These are phyloP conservation scores for Platismatia glauca DNA, from an alignment of 495 filamentous ascomycete genomes.

Conservation along the genomic window DNA sequence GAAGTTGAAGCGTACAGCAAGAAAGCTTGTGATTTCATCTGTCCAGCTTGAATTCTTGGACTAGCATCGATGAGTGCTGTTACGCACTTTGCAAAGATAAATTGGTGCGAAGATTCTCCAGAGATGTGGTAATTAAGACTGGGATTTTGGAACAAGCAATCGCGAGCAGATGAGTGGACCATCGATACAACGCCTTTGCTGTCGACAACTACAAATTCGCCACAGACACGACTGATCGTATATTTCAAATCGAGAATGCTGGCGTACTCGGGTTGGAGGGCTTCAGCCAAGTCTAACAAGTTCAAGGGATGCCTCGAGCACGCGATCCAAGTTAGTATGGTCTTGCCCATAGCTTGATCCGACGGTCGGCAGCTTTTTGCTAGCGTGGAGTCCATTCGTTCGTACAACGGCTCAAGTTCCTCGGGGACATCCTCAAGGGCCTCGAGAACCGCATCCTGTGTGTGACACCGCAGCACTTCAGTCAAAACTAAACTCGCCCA, in stretches of 20 bases:
- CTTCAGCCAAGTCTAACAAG: slow-evolving; percentile 25
- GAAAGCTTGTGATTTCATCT: slow-evolving; percentile 8
- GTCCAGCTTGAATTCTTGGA: not conserved
- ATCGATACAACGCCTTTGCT: slow-evolving; percentile 26
- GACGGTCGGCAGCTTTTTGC: slow-evolving; percentile 20
- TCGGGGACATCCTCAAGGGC: slow-evolving; percentile 32
- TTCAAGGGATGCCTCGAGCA: slow-evolving; percentile 29
- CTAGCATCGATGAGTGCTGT: slow-evolving; percentile 20
- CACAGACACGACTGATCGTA: slow-evolving; percentile 30
- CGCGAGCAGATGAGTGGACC: slow-evolving; percentile 30
- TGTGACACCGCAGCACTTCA: slow-evolving; percentile 24
- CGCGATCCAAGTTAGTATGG: slow-evolving; percentile 29
- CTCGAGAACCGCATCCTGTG: slow-evolving; percentile 24
- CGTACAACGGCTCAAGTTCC: slow-evolving; percentile 35
- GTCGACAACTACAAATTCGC: slow-evolving; percentile 34
- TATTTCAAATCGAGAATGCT: slow-evolving; percentile 28
- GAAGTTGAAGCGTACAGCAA: slow-evolving; percentile 22
- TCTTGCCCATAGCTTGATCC: slow-evolving; percentile 24
- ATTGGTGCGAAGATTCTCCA: not conserved
- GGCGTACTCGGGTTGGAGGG: slow-evolving; percentile 20
- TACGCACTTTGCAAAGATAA: not conserved
- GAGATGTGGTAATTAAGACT: not conserved
- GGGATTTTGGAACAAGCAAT: slow-evolving; percentile 23
- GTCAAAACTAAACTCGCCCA: slow-evolving; percentile 31
- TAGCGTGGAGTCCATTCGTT: slow-evolving; percentile 26